These are phyloP conservation scores for Entomortierella parvispora DNA, from an alignment of 192 early-diverging fungal species.

Conservation along the genomic window DNA sequence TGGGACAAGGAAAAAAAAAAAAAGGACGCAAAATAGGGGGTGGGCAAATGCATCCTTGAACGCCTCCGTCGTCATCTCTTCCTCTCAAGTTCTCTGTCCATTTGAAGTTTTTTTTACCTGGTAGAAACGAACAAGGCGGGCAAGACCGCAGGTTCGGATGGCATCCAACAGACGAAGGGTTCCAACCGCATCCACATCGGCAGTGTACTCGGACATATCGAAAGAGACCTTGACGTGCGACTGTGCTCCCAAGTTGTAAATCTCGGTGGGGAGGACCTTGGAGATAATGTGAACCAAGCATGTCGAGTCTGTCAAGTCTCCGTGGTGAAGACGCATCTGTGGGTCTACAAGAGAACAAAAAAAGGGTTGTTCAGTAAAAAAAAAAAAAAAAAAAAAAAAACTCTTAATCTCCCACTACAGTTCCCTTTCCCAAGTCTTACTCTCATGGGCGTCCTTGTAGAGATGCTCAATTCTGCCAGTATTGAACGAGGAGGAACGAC, in stretches of 20 bases:
- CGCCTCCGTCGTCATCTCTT: background rate
- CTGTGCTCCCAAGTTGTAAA: conserved; percentile 84
- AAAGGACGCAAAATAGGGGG: no score
- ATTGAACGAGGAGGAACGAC: conserved; percentile 85
- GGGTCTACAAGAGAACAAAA: conserved; percentile 45
- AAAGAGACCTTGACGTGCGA: conserved; percentile 79
- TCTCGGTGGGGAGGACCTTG: conserved; percentile 76
- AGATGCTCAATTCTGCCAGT: conserved; percentile 83
- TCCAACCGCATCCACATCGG: conserved; percentile 84
- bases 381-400: no score
- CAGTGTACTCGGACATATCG: conserved; percentile 84
- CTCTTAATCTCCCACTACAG: conserved; percentile 63
- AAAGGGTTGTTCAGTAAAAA: background rate
- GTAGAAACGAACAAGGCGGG: conserved; percentile 68
- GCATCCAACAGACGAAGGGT: conserved; percentile 83
- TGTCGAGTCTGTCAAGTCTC: conserved; percentile 83
- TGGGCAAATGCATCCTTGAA: no score
- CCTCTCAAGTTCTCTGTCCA: background rate
- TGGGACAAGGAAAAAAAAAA: no score
- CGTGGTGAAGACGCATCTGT: conserved; percentile 80
- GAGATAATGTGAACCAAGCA: conserved; percentile 78
- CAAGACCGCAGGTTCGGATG: conserved; percentile 77
- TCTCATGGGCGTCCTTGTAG: conserved; percentile 76
- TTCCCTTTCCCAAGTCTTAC: conserved; percentile 73
- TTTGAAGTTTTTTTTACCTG: conserved; percentile 41